Evolutionary conservation across 805 yeast species (phyloP).

Genomic region (Scheffersomyces ergatensis): DNA sequence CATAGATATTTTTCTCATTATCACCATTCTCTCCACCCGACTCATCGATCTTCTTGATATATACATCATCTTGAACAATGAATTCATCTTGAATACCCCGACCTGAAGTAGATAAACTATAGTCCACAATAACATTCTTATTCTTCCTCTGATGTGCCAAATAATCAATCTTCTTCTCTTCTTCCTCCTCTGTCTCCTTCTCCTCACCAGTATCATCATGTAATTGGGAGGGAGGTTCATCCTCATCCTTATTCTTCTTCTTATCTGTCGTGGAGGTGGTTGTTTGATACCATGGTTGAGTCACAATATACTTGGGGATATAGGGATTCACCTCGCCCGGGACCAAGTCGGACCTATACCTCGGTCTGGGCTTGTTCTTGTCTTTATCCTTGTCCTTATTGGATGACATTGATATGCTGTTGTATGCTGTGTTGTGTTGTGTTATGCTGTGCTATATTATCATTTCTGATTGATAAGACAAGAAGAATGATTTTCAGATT

Average conservation of each 20-base stretch:
- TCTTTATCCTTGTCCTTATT: neutral
- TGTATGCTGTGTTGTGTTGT: neutral
- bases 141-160: conserved; percentile 58
- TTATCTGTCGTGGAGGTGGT: neutral
- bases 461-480: too few relatives aligned
- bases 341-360: neutral
- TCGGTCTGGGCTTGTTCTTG: neutral
- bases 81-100: conserved; percentile 53
- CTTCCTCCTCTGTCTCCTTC: conserved; percentile 33
- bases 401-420: neutral
- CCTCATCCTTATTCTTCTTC: conserved; percentile 12
- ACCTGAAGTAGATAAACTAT: conserved; percentile 55
- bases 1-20: conserved; percentile 48
- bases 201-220: conserved; percentile 25
- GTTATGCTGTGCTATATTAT: neutral
- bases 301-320: conserved; percentile 38
- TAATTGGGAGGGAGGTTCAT: conserved; percentile 18
- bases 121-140: conserved; percentile 34
- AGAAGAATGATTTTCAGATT: too few relatives aligned
- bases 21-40: conserved; percentile 6
- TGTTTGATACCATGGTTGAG: conserved; percentile 39
- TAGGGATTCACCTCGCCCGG: conserved; percentile 19
- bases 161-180: conserved; percentile 26
- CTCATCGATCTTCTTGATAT: conserved; percentile 4
- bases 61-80: conserved; percentile 3